Conservation (phyloP, 2,329 filamentous ascomycete species). For the Ophiostoma quercus region DNA sequence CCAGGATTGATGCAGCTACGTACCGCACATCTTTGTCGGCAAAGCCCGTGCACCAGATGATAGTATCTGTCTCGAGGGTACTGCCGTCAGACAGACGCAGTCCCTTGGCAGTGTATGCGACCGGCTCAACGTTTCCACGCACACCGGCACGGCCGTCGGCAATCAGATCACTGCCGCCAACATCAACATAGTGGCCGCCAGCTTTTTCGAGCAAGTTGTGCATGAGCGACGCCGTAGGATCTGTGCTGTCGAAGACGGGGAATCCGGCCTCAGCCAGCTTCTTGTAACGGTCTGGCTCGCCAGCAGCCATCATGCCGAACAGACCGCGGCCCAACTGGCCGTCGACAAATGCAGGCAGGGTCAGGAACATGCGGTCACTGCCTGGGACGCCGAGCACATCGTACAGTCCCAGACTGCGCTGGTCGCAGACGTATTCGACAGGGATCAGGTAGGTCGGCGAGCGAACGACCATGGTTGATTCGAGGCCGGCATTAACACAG, state of each 20-base stretch:
- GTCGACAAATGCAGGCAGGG: not conserved
- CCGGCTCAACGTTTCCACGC: slow-evolving; percentile 5
- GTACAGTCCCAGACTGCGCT: slow-evolving; percentile 1
- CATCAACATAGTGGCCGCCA: not conserved
- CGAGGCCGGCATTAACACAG: not conserved
- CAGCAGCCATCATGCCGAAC: not conserved
- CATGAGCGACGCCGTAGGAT: not conserved
- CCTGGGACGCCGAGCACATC: not conserved
- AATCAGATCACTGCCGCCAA: not conserved
- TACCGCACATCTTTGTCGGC: slow-evolving; percentile 5
- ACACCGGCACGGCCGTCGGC: not conserved
- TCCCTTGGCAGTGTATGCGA: not conserved
- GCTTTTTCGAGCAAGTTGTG: not conserved
- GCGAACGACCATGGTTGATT: slow-evolving; percentile 1
- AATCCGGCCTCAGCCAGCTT: not conserved
- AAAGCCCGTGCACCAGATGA: not conserved
- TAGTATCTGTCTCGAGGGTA: not conserved
- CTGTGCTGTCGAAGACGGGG: not conserved
- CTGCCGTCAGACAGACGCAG: slow-evolving; percentile 4
- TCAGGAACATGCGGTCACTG: not conserved
- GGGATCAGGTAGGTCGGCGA: slow-evolving; percentile 4
- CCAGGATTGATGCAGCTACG: not conserved
- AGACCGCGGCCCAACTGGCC: not conserved
- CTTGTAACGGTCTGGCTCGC: not conserved
- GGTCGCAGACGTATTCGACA: not conserved